Conservation (phyloP, 2,329 filamentous ascomycete genomes). For the Colletotrichum tropicicola region DNA sequence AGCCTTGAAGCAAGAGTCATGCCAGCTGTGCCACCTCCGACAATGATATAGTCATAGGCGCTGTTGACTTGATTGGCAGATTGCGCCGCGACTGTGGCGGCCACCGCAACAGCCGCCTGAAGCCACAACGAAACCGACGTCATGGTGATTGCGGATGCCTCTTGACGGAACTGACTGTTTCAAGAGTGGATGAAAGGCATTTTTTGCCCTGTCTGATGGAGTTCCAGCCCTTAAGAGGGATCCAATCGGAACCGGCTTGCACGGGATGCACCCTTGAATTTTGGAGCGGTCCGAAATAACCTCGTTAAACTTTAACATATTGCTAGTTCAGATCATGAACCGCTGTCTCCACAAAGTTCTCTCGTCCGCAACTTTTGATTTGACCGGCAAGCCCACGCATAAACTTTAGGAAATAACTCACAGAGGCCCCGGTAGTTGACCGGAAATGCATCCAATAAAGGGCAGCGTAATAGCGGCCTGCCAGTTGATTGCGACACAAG, state of each 20-base stretch:
- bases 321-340: background rate
- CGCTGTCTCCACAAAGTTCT: background rate
- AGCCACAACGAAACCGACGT: background rate
- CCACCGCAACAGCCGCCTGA: background rate
- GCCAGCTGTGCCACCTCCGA: slow-evolving; percentile 43
- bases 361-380: background rate
- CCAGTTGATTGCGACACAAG: too few species aligned
- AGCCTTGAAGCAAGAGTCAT: slow-evolving; percentile 44
- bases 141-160: background rate
- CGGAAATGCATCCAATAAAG: too few species aligned
- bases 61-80: background rate
- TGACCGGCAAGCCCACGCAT: too few species aligned
- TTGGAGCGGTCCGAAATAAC: background rate
- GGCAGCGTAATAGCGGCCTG: too few species aligned
- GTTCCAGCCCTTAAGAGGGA: background rate
- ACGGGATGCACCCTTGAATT: background rate
- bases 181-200: background rate
- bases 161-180: background rate
- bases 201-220: background rate
- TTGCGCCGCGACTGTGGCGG: background rate
- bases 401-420: background rate
- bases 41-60: slow-evolving; percentile 40
- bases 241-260: background rate
- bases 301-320: background rate
- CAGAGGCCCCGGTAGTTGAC: too few species aligned